Evolutionary conservation across 768 basidiomycete species (phyloP).

Genomic region (Mycena galopus): DNA sequence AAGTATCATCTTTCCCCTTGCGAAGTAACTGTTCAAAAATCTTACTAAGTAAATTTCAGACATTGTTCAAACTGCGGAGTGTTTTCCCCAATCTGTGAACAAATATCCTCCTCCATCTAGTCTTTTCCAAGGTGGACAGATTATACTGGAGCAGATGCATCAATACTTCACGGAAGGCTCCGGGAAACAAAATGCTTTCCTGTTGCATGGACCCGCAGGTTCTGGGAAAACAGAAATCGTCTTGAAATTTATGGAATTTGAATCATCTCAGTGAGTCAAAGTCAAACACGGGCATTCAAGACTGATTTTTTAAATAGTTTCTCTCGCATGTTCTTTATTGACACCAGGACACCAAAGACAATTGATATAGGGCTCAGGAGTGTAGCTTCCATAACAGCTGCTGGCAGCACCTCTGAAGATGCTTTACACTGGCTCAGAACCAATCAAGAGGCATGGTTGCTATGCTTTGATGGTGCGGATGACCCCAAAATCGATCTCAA

Average conservation of each 20-base stretch:
- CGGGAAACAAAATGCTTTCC: not conserved
- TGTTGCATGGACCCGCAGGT: not conserved
- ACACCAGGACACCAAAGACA: no score
- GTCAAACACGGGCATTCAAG: not conserved
- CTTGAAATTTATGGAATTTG: not conserved
- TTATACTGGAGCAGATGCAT: constrained; percentile 6
- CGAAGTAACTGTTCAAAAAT: no score
- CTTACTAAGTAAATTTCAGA: no score
- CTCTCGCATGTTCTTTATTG: no score
- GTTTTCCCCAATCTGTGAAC: not conserved
- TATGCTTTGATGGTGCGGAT: not conserved
- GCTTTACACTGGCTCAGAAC: no score
- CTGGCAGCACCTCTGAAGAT: no score
- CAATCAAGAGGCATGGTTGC: not conserved
- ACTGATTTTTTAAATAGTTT: no score
- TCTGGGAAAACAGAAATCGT: constrained; percentile 5
- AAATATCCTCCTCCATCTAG: constrained; percentile 12
- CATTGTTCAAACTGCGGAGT: no score
- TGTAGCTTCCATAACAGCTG: no score
- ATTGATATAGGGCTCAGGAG: no score
- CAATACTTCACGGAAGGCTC: not conserved
- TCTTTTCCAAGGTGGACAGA: constrained; percentile 7
- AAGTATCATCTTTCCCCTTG: no score
- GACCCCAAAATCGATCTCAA: not conserved
- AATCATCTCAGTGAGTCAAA: not conserved